A percentile compares a stretch with the other conserved stretches of the same genome.
Conservation (phyloP, 805 yeast genomes). For the Candida silvatica region DNA sequence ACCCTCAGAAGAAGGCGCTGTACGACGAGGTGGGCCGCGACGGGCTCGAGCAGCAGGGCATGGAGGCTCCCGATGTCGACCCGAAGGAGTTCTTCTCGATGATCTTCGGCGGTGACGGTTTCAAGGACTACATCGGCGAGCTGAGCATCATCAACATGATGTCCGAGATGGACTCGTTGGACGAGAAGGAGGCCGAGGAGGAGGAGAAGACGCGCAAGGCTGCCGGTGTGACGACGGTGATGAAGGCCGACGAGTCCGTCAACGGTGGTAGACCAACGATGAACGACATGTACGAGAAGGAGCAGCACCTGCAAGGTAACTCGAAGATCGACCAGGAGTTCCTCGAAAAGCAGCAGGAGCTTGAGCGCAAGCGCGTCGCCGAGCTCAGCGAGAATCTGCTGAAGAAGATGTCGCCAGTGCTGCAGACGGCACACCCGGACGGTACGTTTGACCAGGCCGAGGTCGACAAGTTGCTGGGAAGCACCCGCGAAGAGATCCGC, state of each 20-base stretch:
- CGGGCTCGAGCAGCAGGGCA: constrained; percentile 30
- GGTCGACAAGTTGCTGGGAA: constrained; percentile 46
- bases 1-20: constrained; percentile 50
- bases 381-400: constrained; percentile 51
- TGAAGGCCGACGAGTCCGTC: constrained; percentile 14
- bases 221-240: constrained; percentile 36
- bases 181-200: constrained; percentile 12
- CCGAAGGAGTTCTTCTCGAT: constrained; percentile 62
- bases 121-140: constrained; percentile 83
- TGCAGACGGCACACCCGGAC: constrained; percentile 18
- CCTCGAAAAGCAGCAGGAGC: constrained; percentile 22
- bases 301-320: constrained; percentile 4
- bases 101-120: constrained; percentile 88
- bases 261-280: constrained; percentile 6
- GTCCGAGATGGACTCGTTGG: constrained; percentile 24
- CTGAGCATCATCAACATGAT: constrained; percentile 70
- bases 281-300: constrained; percentile 4
- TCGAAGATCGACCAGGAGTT: constrained; percentile 18
- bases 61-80: constrained; percentile 61
- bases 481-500: constrained; percentile 77
- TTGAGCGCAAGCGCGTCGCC: constrained; percentile 39
- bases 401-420: constrained; percentile 27
- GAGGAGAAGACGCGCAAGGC: constrained; percentile 33
- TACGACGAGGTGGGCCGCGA: constrained; percentile 75
- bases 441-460: constrained; percentile 26